These are phyloP conservation scores for Zygosaccharomyces sapae DNA, from an alignment of 1,139 yeast species.

Conservation along the genomic window DNA sequence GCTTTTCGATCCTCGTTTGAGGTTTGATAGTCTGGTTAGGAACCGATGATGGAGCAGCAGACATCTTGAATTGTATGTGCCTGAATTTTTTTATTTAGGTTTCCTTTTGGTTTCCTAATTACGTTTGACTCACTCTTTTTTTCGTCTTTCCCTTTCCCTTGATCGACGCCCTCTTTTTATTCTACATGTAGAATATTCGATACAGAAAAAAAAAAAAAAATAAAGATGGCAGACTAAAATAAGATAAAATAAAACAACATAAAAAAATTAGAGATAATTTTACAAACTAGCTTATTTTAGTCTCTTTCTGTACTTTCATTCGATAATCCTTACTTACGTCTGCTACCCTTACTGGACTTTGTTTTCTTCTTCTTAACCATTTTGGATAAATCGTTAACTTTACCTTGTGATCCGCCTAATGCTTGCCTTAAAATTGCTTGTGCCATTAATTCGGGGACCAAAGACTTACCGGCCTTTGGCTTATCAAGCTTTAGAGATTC, in stretches of 20 bases:
- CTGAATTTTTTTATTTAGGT: too few relatives aligned
- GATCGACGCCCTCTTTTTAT: not conserved
- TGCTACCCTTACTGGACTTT: constrained; percentile 12
- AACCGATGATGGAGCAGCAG: not conserved
- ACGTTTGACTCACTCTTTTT: not conserved
- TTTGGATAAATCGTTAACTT: constrained; percentile 54
- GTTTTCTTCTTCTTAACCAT: constrained; percentile 52
- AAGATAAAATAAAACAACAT: not conserved
- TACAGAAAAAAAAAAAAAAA: too few relatives aligned
- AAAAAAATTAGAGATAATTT: not conserved
- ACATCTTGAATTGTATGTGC: not conserved
- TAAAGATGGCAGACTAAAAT: not conserved
- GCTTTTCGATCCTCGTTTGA: constrained; percentile 10
- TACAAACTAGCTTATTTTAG: not conserved
- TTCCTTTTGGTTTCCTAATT: too few relatives aligned
- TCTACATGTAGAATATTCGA: not conserved
- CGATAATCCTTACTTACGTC: not conserved
- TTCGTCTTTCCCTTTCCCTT: not conserved
- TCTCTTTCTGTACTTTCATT: not conserved
- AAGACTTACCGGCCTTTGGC: constrained; percentile 16
- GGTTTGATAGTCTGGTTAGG: constrained; percentile 28
- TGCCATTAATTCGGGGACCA: constrained; percentile 40
- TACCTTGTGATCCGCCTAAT: constrained; percentile 18
- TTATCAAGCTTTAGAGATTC: constrained; percentile 55
- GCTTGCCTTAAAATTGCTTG: constrained; percentile 30